A percentile compares a stretch with the other conserved stretches of the same genome.
Conservation (phyloP, 805 yeast genomes). For the Candida silvicultrix region DNA sequence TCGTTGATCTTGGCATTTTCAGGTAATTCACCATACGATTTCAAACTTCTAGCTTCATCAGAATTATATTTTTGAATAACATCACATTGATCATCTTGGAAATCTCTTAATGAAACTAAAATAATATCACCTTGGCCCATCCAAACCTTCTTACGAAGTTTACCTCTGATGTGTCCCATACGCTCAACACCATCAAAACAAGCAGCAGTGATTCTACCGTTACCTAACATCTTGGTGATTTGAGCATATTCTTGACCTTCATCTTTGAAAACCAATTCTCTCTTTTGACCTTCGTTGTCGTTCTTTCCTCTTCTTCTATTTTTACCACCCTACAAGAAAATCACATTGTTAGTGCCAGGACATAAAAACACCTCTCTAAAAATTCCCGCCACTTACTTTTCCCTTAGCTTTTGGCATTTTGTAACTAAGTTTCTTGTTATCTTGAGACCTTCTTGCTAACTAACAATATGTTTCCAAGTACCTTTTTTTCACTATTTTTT, state of each 20-base stretch:
- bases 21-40: conserved; percentile 94
- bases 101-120: conserved; percentile 92
- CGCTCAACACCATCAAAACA: conserved; percentile 94
- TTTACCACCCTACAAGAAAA: conserved; percentile 54
- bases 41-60: conserved; percentile 96
- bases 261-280: conserved; percentile 87
- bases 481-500: conserved; percentile 9
- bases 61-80: conserved; percentile 95
- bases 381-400: conserved; percentile 29
- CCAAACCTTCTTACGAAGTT: conserved; percentile 99
- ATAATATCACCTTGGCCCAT: conserved; percentile 98
- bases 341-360: background rate
- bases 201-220: conserved; percentile 91
- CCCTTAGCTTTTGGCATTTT: conserved; percentile 75
- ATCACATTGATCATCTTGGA: conserved; percentile 97
- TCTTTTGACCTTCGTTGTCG: conserved; percentile 82
- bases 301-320: conserved; percentile 98
- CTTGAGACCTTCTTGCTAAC: background rate
- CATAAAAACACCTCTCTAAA: no score
- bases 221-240: conserved; percentile 96
- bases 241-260: conserved; percentile 99
- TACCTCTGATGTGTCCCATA: conserved; percentile 98
- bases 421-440: conserved; percentile 1
- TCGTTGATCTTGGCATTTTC: conserved; percentile 96
- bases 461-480: background rate